A percentile compares a stretch with the other conserved stretches of the same genome.
These are phyloP conservation scores for Sphagnum contortum DNA, from an alignment of 225 moss, liverwort and hornwort genomes.

Conservation along the genomic window DNA sequence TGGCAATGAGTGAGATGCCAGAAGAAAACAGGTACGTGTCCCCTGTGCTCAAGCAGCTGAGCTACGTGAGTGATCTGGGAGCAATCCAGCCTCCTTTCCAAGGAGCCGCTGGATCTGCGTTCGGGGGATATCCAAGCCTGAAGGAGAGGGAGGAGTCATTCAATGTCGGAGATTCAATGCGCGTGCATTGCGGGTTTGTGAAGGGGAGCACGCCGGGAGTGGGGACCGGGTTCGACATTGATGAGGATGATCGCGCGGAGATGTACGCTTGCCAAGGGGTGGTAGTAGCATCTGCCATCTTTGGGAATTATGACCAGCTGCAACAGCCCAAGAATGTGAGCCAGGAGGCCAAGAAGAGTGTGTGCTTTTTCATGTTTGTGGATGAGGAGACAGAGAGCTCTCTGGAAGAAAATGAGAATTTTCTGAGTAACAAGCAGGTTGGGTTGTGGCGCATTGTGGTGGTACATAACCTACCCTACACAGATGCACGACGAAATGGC, in stretches of 20 bases:
- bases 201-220: slow-evolving; percentile 63
- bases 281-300: slow-evolving; percentile 92
- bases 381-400: slow-evolving; percentile 73
- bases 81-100: slow-evolving; percentile 17
- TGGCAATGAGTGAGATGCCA: slow-evolving; percentile 65
- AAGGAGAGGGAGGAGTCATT: slow-evolving; percentile 52
- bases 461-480: slow-evolving; percentile 69
- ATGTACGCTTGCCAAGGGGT: slow-evolving; percentile 72
- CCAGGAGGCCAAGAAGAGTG: slow-evolving; percentile 38
- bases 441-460: slow-evolving; percentile 90
- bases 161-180: slow-evolving; percentile 57
- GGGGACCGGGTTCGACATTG: slow-evolving; percentile 80
- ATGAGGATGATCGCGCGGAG: slow-evolving; percentile 58
- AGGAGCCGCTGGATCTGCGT: slow-evolving; percentile 55
- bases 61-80: slow-evolving; percentile 34
- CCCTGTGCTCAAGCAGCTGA: slow-evolving; percentile 49
- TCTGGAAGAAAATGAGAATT: slow-evolving; percentile 30
- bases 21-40: slow-evolving; percentile 12
- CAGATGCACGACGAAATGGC: slow-evolving; percentile 78
- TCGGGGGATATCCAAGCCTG: slow-evolving; percentile 92
- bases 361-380: slow-evolving; percentile 97
- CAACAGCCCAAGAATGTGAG: slow-evolving; percentile 94
- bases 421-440: slow-evolving; percentile 49
- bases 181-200: slow-evolving; percentile 87
- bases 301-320: slow-evolving; percentile 90